Evolutionary conservation across 2,329 filamentous ascomycete species (phyloP).

Genomic region (Pleochaeta shiraiana): DNA sequence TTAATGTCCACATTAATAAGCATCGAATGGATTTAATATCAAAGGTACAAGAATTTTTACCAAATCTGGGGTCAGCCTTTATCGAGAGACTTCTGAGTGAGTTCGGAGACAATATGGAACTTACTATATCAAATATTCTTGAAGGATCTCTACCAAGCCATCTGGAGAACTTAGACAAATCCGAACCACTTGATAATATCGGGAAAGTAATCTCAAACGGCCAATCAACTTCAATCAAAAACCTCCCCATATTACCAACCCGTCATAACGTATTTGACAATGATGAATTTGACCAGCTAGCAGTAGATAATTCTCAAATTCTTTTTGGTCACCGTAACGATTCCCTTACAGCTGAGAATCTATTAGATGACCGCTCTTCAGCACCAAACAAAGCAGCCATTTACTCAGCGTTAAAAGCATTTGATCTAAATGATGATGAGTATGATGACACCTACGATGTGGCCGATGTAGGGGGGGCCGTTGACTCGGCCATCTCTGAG

Average conservation of each 20-base stretch:
- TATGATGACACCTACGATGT: slow-evolving; percentile 92
- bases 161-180: slow-evolving; percentile 39
- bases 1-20: slow-evolving; percentile 28
- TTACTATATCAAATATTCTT: slow-evolving; percentile 60
- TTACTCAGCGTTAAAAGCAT: slow-evolving; percentile 65
- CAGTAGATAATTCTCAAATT: slow-evolving; percentile 41
- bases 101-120: slow-evolving; percentile 56
- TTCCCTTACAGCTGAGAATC: slow-evolving; percentile 43
- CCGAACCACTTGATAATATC: slow-evolving; percentile 22
- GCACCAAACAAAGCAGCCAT: slow-evolving; percentile 68
- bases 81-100: slow-evolving; percentile 58
- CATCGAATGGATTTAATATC: slow-evolving; percentile 70
- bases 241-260: slow-evolving; percentile 31
- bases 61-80: slow-evolving; percentile 66
- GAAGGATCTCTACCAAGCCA: slow-evolving; percentile 53
- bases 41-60: slow-evolving; percentile 86
- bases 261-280: slow-evolving; percentile 60
- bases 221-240: slow-evolving; percentile 22
- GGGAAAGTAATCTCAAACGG: neutral
- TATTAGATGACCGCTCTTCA: slow-evolving; percentile 40
- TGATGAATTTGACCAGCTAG: slow-evolving; percentile 56
- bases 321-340: slow-evolving; percentile 56
- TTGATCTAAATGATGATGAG: slow-evolving; percentile 91
- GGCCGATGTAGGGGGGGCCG: slow-evolving; percentile 73
- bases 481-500: slow-evolving; percentile 42